Evolutionary conservation across 2,329 filamentous ascomycete species (phyloP).

Genomic region (Rachicladosporium sp.): DNA sequence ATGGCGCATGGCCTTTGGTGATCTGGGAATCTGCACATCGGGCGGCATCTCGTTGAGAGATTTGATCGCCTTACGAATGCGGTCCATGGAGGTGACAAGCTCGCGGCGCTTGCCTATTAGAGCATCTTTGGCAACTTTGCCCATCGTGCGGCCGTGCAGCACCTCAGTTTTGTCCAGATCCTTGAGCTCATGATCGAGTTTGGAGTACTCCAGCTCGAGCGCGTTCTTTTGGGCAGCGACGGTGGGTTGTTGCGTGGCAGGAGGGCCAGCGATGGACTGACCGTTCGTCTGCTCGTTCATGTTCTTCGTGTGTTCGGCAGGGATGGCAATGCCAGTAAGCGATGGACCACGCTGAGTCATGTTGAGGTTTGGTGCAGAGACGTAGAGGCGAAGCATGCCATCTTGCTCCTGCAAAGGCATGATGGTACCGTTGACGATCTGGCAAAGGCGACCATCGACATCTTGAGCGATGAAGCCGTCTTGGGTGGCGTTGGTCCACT

Average conservation of each 20-base stretch:
- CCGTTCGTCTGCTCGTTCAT: neutral
- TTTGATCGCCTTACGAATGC: conserved; percentile 24
- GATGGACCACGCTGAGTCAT: conserved; percentile 10
- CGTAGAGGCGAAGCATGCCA: conserved; percentile 23
- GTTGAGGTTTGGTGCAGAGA: conserved; percentile 25
- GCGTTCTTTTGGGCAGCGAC: conserved; percentile 21
- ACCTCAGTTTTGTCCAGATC: conserved; percentile 27
- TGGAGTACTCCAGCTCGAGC: conserved; percentile 25
- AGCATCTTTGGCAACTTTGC: conserved; percentile 17
- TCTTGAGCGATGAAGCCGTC: conserved; percentile 26
- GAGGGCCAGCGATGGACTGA: neutral
- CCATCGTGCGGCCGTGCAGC: conserved; percentile 22
- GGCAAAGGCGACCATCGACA: conserved; percentile 22
- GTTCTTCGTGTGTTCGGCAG: neutral
- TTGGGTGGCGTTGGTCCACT: conserved; percentile 15
- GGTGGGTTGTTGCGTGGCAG: conserved; percentile 12
- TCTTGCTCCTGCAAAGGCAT: conserved; percentile 23
- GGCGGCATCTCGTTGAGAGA: conserved; percentile 16
- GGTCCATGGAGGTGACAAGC: conserved; percentile 21
- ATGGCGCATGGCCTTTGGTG: conserved; percentile 13
- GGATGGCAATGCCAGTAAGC: neutral
- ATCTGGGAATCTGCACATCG: conserved; percentile 11
- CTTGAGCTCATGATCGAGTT: conserved; percentile 23
- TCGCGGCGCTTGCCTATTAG: conserved; percentile 23
- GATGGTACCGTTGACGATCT: conserved; percentile 26